phyloP scores from a whole-genome alignment of 495 filamentous ascomycete genomes.

The Hyaloscypha hepaticicola region DNA sequence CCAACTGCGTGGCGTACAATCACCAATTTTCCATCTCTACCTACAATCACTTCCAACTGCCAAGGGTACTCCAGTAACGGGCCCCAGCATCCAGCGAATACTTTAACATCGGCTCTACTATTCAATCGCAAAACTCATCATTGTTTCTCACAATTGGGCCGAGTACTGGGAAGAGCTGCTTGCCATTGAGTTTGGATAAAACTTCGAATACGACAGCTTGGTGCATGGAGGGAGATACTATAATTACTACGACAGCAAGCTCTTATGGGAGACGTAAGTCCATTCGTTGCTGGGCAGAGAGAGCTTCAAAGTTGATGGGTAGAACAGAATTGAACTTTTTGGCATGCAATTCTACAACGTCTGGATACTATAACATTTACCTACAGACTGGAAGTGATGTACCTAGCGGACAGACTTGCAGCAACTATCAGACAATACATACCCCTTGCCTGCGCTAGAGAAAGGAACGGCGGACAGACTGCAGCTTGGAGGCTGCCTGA shows the following conservation, averaged over 20 bases:
- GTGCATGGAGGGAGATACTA: conserved; percentile 53
- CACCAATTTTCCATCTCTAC: conserved; percentile 47
- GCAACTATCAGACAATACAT: conserved; percentile 52
- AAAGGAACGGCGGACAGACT: neutral
- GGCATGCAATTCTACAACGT: conserved; percentile 40
- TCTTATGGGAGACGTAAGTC: conserved; percentile 43
- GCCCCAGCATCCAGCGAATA: conserved; percentile 42
- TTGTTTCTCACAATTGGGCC: conserved; percentile 44
- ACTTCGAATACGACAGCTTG: conserved; percentile 42
- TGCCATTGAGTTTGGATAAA: conserved; percentile 43
- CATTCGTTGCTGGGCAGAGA: neutral
- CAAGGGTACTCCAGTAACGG: conserved; percentile 43
- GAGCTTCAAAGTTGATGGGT: neutral
- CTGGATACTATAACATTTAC: conserved; percentile 47
- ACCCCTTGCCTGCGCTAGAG: conserved; percentile 47
- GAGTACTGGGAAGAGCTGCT: conserved; percentile 34
- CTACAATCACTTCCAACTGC: conserved; percentile 39
- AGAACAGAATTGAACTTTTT: conserved; percentile 49
- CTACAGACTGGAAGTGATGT: conserved; percentile 49
- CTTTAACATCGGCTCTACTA: conserved; percentile 48
- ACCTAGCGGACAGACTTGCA: conserved; percentile 46
- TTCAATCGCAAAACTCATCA: conserved; percentile 45
- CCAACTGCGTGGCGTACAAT: conserved; percentile 43
- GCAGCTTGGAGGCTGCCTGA: neutral
- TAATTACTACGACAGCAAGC: conserved; percentile 46